Conservation (phyloP, 148 eudicot species). For the Rhododendron griersonianum region DNA sequence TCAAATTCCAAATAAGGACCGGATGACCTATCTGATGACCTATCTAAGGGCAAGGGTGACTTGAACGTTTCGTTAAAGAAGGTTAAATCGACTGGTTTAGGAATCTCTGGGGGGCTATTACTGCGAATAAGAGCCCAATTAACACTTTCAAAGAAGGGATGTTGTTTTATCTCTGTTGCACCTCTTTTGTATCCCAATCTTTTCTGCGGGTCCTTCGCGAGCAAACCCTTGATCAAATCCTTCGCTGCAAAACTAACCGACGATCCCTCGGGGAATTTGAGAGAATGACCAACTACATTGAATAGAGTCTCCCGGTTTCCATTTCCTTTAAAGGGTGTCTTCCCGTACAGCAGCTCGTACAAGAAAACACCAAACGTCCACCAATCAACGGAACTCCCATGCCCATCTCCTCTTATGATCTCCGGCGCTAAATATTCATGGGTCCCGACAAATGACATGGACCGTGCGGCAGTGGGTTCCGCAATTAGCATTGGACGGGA, state of each 20-base stretch:
- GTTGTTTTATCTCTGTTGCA: constrained; percentile 41
- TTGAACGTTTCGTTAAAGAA: constrained; percentile 36
- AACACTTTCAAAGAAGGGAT: constrained; percentile 42
- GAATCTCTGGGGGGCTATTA: constrained; percentile 42
- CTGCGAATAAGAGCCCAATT: constrained; percentile 49
- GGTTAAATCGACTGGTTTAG: constrained; percentile 51
- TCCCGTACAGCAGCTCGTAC: constrained; percentile 34
- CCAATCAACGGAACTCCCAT: constrained; percentile 54
- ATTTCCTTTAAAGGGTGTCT: constrained; percentile 41
- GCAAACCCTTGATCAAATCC: constrained; percentile 36
- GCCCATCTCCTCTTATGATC: constrained; percentile 42
- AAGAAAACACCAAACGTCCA: constrained; percentile 46
- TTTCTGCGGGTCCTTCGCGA: constrained; percentile 41
- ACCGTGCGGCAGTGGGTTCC: constrained; percentile 42
- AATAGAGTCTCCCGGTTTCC: constrained; percentile 43
- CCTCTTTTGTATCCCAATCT: constrained; percentile 38
- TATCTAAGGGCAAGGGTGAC: constrained; percentile 27
- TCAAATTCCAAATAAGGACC: constrained; percentile 71
- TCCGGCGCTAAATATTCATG: constrained; percentile 49
- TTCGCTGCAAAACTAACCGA: constrained; percentile 39
- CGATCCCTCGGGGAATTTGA: constrained; percentile 38
- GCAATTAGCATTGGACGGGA: constrained; percentile 49
- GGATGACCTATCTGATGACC: constrained; percentile 53
- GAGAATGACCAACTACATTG: constrained; percentile 43
- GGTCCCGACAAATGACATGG: constrained; percentile 50